A percentile compares a stretch with the other conserved stretches of the same genome.
Conservation (phyloP, 495 filamentous ascomycete species). For the Aspergillus sparsus region DNA sequence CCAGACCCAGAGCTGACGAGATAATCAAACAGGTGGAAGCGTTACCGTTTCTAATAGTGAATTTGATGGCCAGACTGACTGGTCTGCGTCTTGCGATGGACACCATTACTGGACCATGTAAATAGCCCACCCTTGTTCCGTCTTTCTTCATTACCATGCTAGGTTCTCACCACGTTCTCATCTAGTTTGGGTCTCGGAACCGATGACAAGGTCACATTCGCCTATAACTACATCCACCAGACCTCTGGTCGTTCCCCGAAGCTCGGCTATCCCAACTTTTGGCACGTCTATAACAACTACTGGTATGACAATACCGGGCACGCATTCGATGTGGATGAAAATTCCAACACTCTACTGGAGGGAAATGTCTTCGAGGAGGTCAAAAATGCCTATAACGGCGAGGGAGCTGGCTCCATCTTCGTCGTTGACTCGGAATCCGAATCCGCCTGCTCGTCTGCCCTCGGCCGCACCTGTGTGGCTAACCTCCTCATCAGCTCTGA, state of each 20-base stretch:
- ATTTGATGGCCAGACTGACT: constrained; percentile 51
- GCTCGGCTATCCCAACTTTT: constrained; percentile 46
- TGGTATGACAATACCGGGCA: constrained; percentile 40
- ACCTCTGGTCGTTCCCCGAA: constrained; percentile 56
- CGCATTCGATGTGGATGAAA: constrained; percentile 33
- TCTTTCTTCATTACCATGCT: not conserved
- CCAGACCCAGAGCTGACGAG: not conserved
- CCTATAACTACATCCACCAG: constrained; percentile 49
- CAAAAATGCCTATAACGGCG: constrained; percentile 27
- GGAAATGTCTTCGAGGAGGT: constrained; percentile 38
- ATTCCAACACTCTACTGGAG: constrained; percentile 30
- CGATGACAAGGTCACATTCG: constrained; percentile 37
- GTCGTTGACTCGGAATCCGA: constrained; percentile 24
- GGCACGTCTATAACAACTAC: constrained; percentile 46
- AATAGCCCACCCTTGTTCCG: not conserved
- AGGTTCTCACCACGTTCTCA: not conserved
- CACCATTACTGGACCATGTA: constrained; percentile 58
- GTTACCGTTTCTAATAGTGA: constrained; percentile 46
- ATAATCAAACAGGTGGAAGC: constrained; percentile 19
- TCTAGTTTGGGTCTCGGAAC: constrained; percentile 33
- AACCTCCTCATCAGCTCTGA: constrained; percentile 32
- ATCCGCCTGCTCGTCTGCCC: constrained; percentile 28
- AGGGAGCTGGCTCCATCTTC: constrained; percentile 27
- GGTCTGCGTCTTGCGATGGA: constrained; percentile 53
- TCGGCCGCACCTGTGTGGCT: constrained; percentile 32